Evolutionary conservation across 2,329 filamentous ascomycete species (phyloP), one percentile per base, ranked within the genome.

Genomic region (Cercospora beticola): DNA sequence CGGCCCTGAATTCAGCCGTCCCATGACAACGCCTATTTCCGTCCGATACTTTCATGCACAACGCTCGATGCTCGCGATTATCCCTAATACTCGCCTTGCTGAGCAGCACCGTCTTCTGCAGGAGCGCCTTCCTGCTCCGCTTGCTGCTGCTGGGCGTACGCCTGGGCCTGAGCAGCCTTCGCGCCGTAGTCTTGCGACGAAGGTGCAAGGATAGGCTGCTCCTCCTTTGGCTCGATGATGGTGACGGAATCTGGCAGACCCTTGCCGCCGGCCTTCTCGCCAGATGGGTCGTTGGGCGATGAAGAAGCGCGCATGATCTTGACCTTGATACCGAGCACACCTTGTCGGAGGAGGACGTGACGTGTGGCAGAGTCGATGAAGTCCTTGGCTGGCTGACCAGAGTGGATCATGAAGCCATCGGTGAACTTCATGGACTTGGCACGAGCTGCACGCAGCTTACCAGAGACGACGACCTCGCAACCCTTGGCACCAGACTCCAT

Each of bases 361-460:
- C 95, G 95, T 81, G 95, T 98, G 79, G 96, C 96, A 81, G 86
- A 89, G 89, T 99, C 95, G 84, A 99, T 99, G 88, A 99, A 99
- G 87, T 99, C 95, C 87, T 96, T 94, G 82, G 94, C 95, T 81
- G 95, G 95, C 85, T 99, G 95, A 86, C 95, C 95, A 81, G 95
- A 99, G 92, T 99, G 95, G 87, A 99, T 99, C 95, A 99, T 99
- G 93, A 99, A 99, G 83, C 95, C 95, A 85, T 99, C 89, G 85
- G 95, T 99, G 91, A 99, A 99, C 91, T 99, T 99, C 95, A 99
- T 99, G 87, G 89, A 93, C 93, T 99, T 99, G 86, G 95, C 95
- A 88, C 95, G 93, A 81, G 95, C 95, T 84, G 95, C 95, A 82
- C 95, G 91, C 79, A 99, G 92, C 91, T 99, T 99, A 85, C 95